Evolutionary conservation across 768 basidiomycete species (phyloP).

Genomic region (Termitomyces sp.): DNA sequence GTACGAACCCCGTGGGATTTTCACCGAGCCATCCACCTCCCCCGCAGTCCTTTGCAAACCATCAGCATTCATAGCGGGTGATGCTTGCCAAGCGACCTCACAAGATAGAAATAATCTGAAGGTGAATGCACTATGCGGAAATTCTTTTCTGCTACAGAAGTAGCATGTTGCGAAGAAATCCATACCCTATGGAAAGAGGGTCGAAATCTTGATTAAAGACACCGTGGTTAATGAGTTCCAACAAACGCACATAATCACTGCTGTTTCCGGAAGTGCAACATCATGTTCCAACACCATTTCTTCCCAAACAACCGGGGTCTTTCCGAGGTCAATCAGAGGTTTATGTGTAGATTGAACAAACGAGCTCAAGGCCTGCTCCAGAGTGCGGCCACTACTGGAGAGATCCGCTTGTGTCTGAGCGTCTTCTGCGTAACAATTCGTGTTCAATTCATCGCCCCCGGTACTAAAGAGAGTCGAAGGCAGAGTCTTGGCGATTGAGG

Average conservation of each 20-base stretch:
- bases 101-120: constrained; percentile 77
- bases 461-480: constrained; percentile 66
- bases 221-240: neutral
- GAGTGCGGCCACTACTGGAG: constrained; percentile 38
- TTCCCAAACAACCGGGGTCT: constrained; percentile 81
- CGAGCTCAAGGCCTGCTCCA: constrained; percentile 55
- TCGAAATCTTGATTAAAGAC: neutral
- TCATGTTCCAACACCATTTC: constrained; percentile 60
- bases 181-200: constrained; percentile 45
- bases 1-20: constrained; percentile 31
- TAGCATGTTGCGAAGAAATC: constrained; percentile 59
- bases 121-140: constrained; percentile 62
- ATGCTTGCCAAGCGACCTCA: constrained; percentile 16
- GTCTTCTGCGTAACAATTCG: constrained; percentile 60
- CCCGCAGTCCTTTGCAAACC: constrained; percentile 51
- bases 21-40: constrained; percentile 64
- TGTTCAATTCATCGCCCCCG: constrained; percentile 80
- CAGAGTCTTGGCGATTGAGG: constrained; percentile 42
- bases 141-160: constrained; percentile 50
- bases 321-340: constrained; percentile 45
- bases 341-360: constrained; percentile 57
- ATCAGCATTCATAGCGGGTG: neutral
- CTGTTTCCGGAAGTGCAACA: constrained; percentile 37
- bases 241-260: constrained; percentile 48
- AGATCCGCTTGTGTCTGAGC: constrained; percentile 50